Conservation (phyloP, 192 early-diverging fungal genomes). For the Umbelopsis sp. region DNA sequence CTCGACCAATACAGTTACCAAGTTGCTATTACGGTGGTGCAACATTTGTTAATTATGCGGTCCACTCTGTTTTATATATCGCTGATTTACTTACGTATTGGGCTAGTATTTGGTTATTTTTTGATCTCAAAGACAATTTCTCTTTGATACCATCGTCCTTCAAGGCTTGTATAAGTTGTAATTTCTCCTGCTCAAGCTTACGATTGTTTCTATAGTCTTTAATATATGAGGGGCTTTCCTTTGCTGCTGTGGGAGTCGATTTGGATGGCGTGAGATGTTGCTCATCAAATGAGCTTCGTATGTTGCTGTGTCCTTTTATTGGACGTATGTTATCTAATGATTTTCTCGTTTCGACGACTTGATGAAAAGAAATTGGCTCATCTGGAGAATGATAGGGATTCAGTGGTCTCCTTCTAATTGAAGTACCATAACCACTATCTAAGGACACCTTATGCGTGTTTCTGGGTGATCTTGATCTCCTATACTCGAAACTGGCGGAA, state of each 20-base stretch:
- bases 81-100: conserved; percentile 47
- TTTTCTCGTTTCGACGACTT: not conserved
- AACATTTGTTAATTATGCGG: not conserved
- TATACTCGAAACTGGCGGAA: not conserved
- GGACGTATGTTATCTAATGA: not conserved
- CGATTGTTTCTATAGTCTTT: conserved; percentile 14
- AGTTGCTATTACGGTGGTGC: conserved; percentile 61
- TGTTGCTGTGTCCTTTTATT: not conserved
- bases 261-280: not conserved
- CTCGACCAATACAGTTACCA: conserved; percentile 88
- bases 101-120: conserved; percentile 43
- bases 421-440: conserved; percentile 22
- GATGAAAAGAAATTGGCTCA: not conserved
- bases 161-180: conserved; percentile 2
- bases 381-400: not conserved
- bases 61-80: not conserved
- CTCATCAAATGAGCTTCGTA: conserved; percentile 11
- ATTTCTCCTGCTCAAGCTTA: conserved; percentile 24
- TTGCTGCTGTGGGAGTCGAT: conserved; percentile 8
- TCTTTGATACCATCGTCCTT: conserved; percentile 26
- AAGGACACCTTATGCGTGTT: conserved; percentile 4
- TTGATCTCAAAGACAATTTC: conserved; percentile 34
- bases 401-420: not conserved
- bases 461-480: conserved; percentile 3
- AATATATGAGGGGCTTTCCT: not conserved